Percentiles rank a stretch among this genome's conserved stretches.
phyloP scores from a whole-genome alignment of 805 yeast species.

The Saccharomycopsis sp. region DNA sequence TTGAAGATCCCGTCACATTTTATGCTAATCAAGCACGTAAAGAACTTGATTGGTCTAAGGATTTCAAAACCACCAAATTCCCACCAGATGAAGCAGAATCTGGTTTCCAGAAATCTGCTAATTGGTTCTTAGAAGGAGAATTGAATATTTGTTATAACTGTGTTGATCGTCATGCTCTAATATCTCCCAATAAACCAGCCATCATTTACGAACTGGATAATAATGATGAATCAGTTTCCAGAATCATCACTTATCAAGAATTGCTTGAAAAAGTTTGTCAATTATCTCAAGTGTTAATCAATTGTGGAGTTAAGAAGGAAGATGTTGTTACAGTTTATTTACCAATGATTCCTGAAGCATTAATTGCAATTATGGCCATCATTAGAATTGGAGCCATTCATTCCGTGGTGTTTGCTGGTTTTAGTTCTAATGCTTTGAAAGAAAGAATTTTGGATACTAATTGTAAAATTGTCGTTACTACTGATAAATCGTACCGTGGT shows the following conservation, averaged over 20 bases:
- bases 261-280: conserved; percentile 59
- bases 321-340: conserved; percentile 79
- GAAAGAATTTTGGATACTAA: conserved; percentile 66
- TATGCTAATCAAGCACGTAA: conserved; percentile 46
- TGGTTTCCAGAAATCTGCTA: conserved; percentile 34
- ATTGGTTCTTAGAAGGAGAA: conserved; percentile 77
- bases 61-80: conserved; percentile 37
- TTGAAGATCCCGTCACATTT: conserved; percentile 42
- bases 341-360: conserved; percentile 80
- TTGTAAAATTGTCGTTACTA: conserved; percentile 63
- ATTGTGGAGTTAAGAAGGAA: conserved; percentile 65
- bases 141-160: conserved; percentile 72
- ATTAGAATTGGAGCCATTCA: conserved; percentile 76
- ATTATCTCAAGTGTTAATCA: conserved; percentile 57
- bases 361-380: conserved; percentile 66
- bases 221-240: conserved; percentile 19
- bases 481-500: conserved; percentile 78
- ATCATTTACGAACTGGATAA: conserved; percentile 72
- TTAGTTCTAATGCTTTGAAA: conserved; percentile 57
- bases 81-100: conserved; percentile 24
- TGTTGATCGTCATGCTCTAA: conserved; percentile 72
- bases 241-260: conserved; percentile 58
- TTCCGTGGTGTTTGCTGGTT: conserved; percentile 81
- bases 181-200: conserved; percentile 62
- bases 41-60: conserved; percentile 40